These are phyloP conservation scores for Candida mattraensis DNA, from an alignment of 805 yeast genomes.

Conservation along the genomic window DNA sequence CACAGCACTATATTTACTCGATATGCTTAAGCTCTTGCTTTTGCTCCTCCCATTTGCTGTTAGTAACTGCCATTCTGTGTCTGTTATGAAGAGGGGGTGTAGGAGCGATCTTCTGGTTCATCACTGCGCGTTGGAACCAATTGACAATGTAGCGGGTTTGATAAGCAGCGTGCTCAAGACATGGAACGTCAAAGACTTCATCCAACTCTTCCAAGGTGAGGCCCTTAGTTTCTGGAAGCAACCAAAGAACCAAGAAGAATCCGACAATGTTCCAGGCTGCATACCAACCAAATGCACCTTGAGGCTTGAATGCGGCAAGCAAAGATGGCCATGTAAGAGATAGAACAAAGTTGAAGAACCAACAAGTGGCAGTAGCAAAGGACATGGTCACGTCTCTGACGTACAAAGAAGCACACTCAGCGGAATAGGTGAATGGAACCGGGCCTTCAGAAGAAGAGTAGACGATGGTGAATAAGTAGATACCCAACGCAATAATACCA, in stretches of 20 bases:
- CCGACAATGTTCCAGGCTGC: constrained; percentile 82
- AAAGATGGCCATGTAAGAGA: constrained; percentile 82
- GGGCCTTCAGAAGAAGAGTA: constrained; percentile 89
- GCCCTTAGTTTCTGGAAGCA: constrained; percentile 71
- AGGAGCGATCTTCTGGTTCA: constrained; percentile 48
- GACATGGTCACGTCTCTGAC: constrained; percentile 82
- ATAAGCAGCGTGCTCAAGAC: constrained; percentile 51
- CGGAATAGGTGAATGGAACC: constrained; percentile 85
- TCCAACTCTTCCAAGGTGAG: constrained; percentile 77
- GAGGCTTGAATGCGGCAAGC: constrained; percentile 62
- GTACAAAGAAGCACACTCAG: constrained; percentile 79
- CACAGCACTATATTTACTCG: constrained; percentile 39
- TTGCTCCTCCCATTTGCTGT: constrained; percentile 62
- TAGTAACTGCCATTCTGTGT: constrained; percentile 60
- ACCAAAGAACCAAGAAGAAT: constrained; percentile 67
- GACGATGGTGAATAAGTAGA: constrained; percentile 68
- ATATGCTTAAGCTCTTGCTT: constrained; percentile 49
- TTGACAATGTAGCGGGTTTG: constrained; percentile 42
- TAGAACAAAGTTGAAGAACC: constrained; percentile 70
- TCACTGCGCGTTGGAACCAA: constrained; percentile 44
- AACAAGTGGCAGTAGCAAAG: constrained; percentile 70
- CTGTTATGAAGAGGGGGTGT: constrained; percentile 57
- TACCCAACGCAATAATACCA: constrained; percentile 69
- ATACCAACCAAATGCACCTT: constrained; percentile 87
- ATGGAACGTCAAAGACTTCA: constrained; percentile 63